These are phyloP conservation scores for Colletotrichum agaves DNA, from an alignment of 2,329 filamentous ascomycete genomes.

Conservation along the genomic window DNA sequence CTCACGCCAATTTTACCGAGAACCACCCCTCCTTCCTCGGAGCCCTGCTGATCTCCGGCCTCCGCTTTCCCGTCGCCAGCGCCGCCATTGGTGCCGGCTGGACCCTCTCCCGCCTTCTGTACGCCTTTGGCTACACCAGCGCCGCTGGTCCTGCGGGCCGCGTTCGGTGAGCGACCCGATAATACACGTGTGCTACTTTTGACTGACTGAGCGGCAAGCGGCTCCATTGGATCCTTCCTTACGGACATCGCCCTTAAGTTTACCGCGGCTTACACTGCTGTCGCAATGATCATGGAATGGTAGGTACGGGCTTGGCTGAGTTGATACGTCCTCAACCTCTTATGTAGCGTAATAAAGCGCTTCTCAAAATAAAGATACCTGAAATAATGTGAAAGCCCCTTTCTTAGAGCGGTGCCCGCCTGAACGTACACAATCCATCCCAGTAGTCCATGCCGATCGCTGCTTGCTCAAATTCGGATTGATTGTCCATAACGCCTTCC, in stretches of 20 bases:
- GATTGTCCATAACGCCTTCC: conserved; percentile 14
- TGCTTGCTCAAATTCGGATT: conserved; percentile 4
- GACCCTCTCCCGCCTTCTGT: conserved; percentile 63
- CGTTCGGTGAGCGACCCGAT: conserved; percentile 45
- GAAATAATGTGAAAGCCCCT: no score
- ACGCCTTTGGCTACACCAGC: conserved; percentile 65
- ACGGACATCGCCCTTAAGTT: conserved; percentile 53
- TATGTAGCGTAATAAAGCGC: neutral
- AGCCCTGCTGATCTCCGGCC: conserved; percentile 65
- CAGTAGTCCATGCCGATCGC: neutral
- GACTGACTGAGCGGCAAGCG: conserved; percentile 43
- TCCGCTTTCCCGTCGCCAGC: conserved; percentile 62
- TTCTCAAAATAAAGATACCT: neutral
- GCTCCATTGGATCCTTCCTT: conserved; percentile 48
- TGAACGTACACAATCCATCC: neutral
- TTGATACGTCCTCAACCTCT: neutral
- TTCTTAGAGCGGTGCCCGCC: no score
- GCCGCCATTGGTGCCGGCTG: conserved; percentile 63
- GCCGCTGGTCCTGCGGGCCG: conserved; percentile 60
- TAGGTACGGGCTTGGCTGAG: conserved; percentile 30
- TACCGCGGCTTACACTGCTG: conserved; percentile 56
- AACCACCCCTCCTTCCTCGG: conserved; percentile 65
- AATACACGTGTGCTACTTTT: neutral
- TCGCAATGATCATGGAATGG: conserved; percentile 50
- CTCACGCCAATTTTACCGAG: conserved; percentile 73